Evolutionary conservation across 2,329 filamentous ascomycete species (phyloP).

Genomic region (Aspergillus sp.): DNA sequence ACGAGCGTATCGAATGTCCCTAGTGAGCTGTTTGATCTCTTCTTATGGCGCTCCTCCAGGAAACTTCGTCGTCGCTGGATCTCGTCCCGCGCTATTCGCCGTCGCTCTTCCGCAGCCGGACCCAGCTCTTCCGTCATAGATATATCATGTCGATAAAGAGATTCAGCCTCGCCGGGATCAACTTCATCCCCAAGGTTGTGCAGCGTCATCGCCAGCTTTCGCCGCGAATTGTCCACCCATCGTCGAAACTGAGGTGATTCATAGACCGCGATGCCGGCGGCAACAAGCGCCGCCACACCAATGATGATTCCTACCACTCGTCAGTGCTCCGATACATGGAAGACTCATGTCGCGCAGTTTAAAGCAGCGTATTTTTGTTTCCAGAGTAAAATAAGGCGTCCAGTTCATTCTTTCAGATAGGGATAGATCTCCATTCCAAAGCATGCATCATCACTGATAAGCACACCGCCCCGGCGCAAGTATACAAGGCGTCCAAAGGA

Average conservation of each 20-base stretch:
- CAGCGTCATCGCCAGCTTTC: conserved; percentile 60
- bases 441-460: conserved; percentile 26
- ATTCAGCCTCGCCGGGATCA: conserved; percentile 44
- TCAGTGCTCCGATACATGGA: conserved; percentile 13
- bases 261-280: conserved; percentile 63
- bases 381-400: no score
- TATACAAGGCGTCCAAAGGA: background rate
- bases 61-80: conserved; percentile 44
- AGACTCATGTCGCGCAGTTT: background rate
- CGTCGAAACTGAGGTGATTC: conserved; percentile 62
- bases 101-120: conserved; percentile 44
- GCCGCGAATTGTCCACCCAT: conserved; percentile 62
- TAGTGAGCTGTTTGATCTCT: conserved; percentile 23
- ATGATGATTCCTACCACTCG: conserved; percentile 57
- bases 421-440: background rate
- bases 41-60: conserved; percentile 38
- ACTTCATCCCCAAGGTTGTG: conserved; percentile 62
- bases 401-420: conserved; percentile 2
- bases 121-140: conserved; percentile 50
- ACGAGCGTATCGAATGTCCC: conserved; percentile 47
- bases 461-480: conserved; percentile 26
- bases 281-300: conserved; percentile 60
- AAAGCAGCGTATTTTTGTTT: no score
- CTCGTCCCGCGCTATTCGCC: conserved; percentile 45
- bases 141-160: conserved; percentile 37